Evolutionary conservation across 2,329 filamentous ascomycete species (phyloP).

Genomic region (Mollisia scopiformis): DNA sequence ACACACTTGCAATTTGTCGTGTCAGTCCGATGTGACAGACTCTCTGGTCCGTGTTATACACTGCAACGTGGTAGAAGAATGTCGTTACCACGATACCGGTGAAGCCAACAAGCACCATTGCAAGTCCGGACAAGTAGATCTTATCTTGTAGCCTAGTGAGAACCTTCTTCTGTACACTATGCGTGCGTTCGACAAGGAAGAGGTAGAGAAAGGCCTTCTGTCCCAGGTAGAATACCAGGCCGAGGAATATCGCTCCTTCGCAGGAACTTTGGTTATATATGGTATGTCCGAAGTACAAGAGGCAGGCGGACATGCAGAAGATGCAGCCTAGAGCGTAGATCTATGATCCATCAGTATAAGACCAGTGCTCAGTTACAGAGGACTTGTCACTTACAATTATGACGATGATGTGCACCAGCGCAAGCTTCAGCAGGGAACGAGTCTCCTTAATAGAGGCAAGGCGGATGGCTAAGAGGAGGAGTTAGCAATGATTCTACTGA

Average conservation of each 20-base stretch:
- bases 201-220: constrained; percentile 13
- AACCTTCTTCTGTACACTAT: constrained; percentile 2
- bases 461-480: constrained; percentile 2
- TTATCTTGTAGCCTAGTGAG: neutral
- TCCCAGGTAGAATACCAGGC: constrained; percentile 15
- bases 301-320: constrained; percentile 8
- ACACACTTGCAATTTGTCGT: neutral
- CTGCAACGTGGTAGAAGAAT: constrained; percentile 3
- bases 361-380: too few relatives aligned
- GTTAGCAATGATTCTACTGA: too few relatives aligned
- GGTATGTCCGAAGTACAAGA: constrained; percentile 10
- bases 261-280: constrained; percentile 5
- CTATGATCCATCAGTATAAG: too few relatives aligned
- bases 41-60: neutral
- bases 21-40: constrained; percentile 1
- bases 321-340: constrained; percentile 11
- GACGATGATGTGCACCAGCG: neutral
- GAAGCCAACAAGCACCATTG: neutral
- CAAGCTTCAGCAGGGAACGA: neutral
- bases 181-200: constrained; percentile 15
- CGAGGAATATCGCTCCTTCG: constrained; percentile 2
- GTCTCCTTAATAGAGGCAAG: constrained; percentile 2
- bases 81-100: neutral
- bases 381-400: too few relatives aligned
- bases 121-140: constrained; percentile 10